A percentile compares a stretch with the other conserved stretches of the same genome.
Evolutionary conservation across 2,329 filamentous ascomycete genomes (phyloP).

Genomic region (Chrysoporthe austroafricana): DNA sequence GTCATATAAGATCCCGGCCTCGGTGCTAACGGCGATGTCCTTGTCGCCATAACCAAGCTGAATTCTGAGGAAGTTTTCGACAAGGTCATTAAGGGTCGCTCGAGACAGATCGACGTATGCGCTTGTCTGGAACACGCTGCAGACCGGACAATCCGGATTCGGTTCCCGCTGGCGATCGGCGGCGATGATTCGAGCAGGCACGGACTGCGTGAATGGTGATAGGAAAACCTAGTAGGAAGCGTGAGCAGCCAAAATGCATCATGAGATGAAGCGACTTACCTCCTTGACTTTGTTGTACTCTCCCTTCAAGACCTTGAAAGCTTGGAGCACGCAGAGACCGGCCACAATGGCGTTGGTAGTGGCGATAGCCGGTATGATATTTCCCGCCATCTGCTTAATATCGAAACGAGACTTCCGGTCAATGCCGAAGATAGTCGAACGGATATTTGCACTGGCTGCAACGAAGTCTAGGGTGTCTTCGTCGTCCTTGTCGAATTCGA

Average conservation of each 20-base stretch:
- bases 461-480: conserved; percentile 95
- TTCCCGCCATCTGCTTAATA: conserved; percentile 98
- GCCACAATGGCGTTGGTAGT: conserved; percentile 98
- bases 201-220: conserved; percentile 60
- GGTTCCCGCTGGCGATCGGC: conserved; percentile 63
- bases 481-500: conserved; percentile 97
- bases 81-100: conserved; percentile 78
- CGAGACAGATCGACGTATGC: conserved; percentile 69
- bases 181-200: conserved; percentile 58
- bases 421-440: conserved; percentile 88
- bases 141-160: conserved; percentile 83
- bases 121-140: conserved; percentile 71
- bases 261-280: conserved; percentile 46
- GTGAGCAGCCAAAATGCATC: conserved; percentile 10
- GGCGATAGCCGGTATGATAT: conserved; percentile 97
- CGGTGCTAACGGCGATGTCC: conserved; percentile 78
- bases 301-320: conserved; percentile 84
- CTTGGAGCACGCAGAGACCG: conserved; percentile 86
- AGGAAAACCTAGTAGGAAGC: conserved; percentile 67
- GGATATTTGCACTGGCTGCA: conserved; percentile 84
- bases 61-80: conserved; percentile 71
- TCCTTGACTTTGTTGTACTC: conserved; percentile 76
- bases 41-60: conserved; percentile 76
- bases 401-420: conserved; percentile 90
- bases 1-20: conserved; percentile 82